Base-by-base conservation (phyloP, 2,329 filamentous ascomycete species). In the Cordyceps javanica region DNA sequence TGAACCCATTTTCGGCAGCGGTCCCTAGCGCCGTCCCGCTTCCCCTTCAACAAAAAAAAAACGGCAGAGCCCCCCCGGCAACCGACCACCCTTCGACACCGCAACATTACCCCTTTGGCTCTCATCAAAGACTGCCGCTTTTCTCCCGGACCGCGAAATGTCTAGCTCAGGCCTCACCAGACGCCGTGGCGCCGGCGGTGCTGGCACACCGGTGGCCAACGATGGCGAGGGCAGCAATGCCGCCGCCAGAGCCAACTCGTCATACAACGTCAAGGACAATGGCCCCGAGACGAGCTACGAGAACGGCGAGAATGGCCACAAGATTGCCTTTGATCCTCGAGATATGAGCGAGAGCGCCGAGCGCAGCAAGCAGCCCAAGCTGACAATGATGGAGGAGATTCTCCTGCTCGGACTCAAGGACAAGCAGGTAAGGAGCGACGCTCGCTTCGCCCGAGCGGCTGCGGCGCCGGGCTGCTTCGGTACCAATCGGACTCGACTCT, bases 341-440 rank as follows among this genome's bases (percentile, higher is more conserved):
- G 94, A 99, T 74, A 96, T 99, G 68, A 96, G 88, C 77, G 94
- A 99, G 81, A 97, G 86, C 74, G 91, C 89, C 65, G 94, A 99
- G 80, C 82, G 94, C 72, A 94, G 85, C 82, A 97, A 97, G 79
- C 93, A 97, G 79, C 94, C 94, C 49, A 99, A 97, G 80, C 79
- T 99, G 71, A 99, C 94, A 39, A 79, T 99, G 71, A 99, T 99
- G 94, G 94, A 99, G 77, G 94, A 99, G 77, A 88, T 99, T 56
- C 80, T 99, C 69, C 80, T 99, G 67, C 83, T 99, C 75, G 94
- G 94, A 11, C 77, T 99, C 68, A 99, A 99, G 77, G 94, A 99
- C 76, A 99, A 97, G 79, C 94, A 99, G 86, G 91, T 96, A 77
- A 70, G 81, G 11, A 8, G n/a, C 26, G 21, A 8, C 13, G 10